These are phyloP conservation scores for Leccinum broughii DNA, from an alignment of 768 basidiomycete species.

Conservation along the genomic window DNA sequence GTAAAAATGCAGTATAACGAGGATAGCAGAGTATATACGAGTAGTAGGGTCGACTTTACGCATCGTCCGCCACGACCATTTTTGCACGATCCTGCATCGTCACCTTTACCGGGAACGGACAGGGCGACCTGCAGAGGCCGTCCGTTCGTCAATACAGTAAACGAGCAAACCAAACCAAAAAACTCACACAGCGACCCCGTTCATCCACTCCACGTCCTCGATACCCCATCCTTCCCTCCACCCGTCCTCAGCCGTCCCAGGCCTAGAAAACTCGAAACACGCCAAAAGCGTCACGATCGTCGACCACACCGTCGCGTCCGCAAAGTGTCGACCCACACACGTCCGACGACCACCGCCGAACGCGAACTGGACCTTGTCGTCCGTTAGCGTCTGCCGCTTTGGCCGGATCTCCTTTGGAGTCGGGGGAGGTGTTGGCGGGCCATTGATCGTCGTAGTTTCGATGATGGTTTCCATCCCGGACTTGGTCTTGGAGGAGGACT, in stretches of 20 bases:
- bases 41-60: neutral
- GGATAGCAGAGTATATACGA: too few relatives aligned
- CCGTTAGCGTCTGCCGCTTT: neutral
- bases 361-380: neutral
- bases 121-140: neutral
- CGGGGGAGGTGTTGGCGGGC: too few relatives aligned
- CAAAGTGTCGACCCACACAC: slow-evolving; percentile 2
- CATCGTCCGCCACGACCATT: neutral
- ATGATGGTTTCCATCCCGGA: neutral
- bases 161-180: neutral
- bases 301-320: slow-evolving; percentile 3
- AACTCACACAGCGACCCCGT: slow-evolving; percentile 1
- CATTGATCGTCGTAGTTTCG: too few relatives aligned
- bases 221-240: neutral
- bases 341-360: slow-evolving; percentile 4
- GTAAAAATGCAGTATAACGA: neutral
- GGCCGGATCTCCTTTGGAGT: neutral
- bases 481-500: neutral
- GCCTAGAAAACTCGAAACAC: slow-evolving; percentile 6
- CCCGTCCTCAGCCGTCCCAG: too few relatives aligned
- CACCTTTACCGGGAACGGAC: slow-evolving; percentile 7
- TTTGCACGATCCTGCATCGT: neutral
- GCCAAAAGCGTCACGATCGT: slow-evolving; percentile 5
- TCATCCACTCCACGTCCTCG: slow-evolving; percentile 4
- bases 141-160: neutral